Base-by-base conservation (phyloP, 805 yeast genomes). In the Starmerella cellae region DNA sequence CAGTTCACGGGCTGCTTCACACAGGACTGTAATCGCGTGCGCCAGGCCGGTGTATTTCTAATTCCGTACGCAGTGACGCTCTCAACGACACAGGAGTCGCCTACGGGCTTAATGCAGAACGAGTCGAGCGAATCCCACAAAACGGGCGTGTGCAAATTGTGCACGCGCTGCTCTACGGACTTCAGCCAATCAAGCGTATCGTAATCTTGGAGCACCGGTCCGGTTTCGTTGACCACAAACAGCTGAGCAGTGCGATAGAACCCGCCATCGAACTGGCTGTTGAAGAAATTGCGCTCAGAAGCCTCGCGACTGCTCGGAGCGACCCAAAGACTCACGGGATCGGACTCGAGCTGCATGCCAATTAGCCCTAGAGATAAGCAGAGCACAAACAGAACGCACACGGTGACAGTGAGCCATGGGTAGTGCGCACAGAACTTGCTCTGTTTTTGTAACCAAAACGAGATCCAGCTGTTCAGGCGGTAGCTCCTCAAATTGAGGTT, bases 291-390 rank as follows among this genome's bases (percentile, higher is more conserved):
- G 53, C 78, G 77, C 53, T 88, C 79, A 33, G 70, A 63, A 41
- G 68, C 77, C 11, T 85, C 84, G 3, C 73, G 75, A 9, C 91
- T 80, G 18, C 64, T 55, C 2, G 87, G 77, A 50, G 91, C 79
- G 0, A 91, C 97, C 98, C 98, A 88, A 24, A 88, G 64, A 47
- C 78, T 75, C 3, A 81, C 73, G 0, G 98, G 97, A 50, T 82
- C 68, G 2, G 75, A 75, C 56, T 87, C 96, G 22, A 87, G 65
- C 35, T 74, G 60, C 54, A 77, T 66, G 40, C 64, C 59, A 5
- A 60, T 52, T 36, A 75, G 61, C 6, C 82, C 83, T 0, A 70
- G 56, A 2, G 81, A 68, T 14, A 79, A 52, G 0, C 72, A 41
- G 1, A 67, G 47, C 2, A 75, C 62, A 0, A 75, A 39, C 1